Conservation (phyloP, 495 filamentous ascomycete species). For the Penicillium taxi region DNA sequence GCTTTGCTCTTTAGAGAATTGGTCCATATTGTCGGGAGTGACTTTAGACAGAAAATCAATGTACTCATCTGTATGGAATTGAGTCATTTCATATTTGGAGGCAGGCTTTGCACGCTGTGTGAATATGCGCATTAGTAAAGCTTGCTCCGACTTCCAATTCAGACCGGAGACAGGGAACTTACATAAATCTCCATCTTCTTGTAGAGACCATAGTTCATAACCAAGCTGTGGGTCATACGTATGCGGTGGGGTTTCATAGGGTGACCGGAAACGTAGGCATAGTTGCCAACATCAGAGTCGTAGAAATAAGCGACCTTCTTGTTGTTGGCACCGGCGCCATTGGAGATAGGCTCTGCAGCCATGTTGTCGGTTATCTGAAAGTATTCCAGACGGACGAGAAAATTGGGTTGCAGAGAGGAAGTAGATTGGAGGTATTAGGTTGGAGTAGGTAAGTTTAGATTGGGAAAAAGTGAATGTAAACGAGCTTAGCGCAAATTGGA, state of each 20-base stretch:
- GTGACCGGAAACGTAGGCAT: constrained; percentile 96
- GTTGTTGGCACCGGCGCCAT: constrained; percentile 43
- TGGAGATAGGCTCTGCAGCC: constrained; percentile 42
- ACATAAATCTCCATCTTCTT: constrained; percentile 99
- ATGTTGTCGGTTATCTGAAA: constrained; percentile 16
- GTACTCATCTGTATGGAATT: constrained; percentile 99
- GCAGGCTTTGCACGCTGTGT: constrained; percentile 89
- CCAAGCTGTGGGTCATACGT: constrained; percentile 88
- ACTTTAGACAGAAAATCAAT: constrained; percentile 96
- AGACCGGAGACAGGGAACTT: constrained; percentile 30
- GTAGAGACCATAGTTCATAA: constrained; percentile 98
- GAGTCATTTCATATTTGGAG: constrained; percentile 94
- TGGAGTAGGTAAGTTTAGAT: no score
- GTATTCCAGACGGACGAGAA: no score
- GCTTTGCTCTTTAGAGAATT: constrained; percentile 81
- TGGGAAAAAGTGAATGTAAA: no score
- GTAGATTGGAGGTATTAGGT: no score
- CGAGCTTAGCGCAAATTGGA: no score
- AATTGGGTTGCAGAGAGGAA: no score
- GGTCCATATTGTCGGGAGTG: constrained; percentile 98
- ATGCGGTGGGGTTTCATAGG: constrained; percentile 99
- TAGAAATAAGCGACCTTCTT: constrained; percentile 95
- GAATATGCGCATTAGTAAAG: constrained; percentile 19
- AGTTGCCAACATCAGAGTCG: constrained; percentile 94
- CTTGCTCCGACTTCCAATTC: background rate